A percentile compares a stretch with the other conserved stretches of the same genome.
Conservation (phyloP, 2,329 filamentous ascomycete species). For the Trichoderma simmonsii region DNA sequence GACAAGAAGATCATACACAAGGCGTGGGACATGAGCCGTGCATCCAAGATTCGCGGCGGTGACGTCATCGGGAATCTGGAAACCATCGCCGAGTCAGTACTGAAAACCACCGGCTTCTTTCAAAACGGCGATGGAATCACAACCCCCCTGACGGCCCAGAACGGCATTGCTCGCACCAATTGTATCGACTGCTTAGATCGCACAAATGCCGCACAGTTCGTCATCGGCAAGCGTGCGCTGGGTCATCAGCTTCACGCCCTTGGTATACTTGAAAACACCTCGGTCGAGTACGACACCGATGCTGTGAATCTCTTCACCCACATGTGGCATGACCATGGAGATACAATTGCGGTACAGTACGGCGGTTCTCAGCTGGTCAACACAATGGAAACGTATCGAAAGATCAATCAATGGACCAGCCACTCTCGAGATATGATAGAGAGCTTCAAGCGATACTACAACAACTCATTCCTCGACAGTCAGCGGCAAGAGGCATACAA, state of each 20-base stretch:
- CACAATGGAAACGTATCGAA: constrained; percentile 98
- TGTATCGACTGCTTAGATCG: constrained; percentile 97
- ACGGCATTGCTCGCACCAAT: constrained; percentile 90
- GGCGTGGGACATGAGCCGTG: constrained; percentile 97
- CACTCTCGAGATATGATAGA: constrained; percentile 98
- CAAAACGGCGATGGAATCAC: constrained; percentile 78
- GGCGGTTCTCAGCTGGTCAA: constrained; percentile 97
- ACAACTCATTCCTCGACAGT: constrained; percentile 97
- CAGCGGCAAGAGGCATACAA: constrained; percentile 98
- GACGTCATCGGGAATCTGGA: constrained; percentile 94
- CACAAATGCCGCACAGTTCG: constrained; percentile 96
- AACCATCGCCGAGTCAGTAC: constrained; percentile 80
- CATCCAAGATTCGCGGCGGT: constrained; percentile 85
- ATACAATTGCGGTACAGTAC: constrained; percentile 97
- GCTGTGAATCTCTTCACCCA: constrained; percentile 94
- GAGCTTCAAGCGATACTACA: constrained; percentile 98
- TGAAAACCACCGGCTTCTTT: constrained; percentile 87
- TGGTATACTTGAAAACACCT: constrained; percentile 75
- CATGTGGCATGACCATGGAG: constrained; percentile 97
- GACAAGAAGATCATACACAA: constrained; percentile 88
- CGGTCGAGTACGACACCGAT: constrained; percentile 90
- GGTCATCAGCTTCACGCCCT: constrained; percentile 90
- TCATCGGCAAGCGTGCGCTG: constrained; percentile 91
- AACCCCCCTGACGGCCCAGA: constrained; percentile 68
- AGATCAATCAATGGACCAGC: constrained; percentile 98